Base-by-base conservation (phyloP, 768 basidiomycete genomes). In the Saitozyma sp. region DNA sequence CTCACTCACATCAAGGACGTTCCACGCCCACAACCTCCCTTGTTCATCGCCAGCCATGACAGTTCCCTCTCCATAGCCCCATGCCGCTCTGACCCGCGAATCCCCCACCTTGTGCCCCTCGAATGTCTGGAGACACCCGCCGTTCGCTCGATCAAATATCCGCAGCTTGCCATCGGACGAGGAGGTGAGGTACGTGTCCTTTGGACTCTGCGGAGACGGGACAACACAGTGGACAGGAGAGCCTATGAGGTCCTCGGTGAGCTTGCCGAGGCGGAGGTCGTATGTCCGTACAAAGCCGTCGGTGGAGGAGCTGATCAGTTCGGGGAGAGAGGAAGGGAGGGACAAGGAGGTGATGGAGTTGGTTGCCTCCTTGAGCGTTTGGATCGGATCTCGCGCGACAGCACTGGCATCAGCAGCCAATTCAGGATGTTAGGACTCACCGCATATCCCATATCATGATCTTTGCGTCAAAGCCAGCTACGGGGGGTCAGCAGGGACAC, bases 261-360 rank as follows among this genome's bases (percentile, higher is more conserved):
- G 81, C 76, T 95, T 87, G 20, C 96, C 96, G 82, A 89, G 92
- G 56, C 96, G 88, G 40, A 99, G 83, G 79, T 99, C 96, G 79
- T 98, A 97, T 9, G 91, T 91, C 17, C 96, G 86, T 50, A 95
- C 87, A 75, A 89, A 84, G 2, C 96, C 95, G 65, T 99, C 96
- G 6, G 96, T 88, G 3, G 91, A 92, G 9, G 92, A 92, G 3
- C 91, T 83, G 46, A 88, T 82, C 69, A 98, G 85, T 56, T 84
- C 85, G 51, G 20, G 86, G 85, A 20, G 84, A 75, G 11, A 84
- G 50, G 62, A 6, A 45, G 70, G 67, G 42, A 77, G 39, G 9
- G 65, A 58, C 20, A 77, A 51, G 10, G 75, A 70, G 19, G 75
- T 73, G 46, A 77, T 69, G 20, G 70, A 70, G 48, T 67, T 68